A percentile compares a stretch with the other conserved stretches of the same genome.
Evolutionary conservation across 768 basidiomycete genomes (phyloP).

Genomic region (Lactarius indigo): DNA sequence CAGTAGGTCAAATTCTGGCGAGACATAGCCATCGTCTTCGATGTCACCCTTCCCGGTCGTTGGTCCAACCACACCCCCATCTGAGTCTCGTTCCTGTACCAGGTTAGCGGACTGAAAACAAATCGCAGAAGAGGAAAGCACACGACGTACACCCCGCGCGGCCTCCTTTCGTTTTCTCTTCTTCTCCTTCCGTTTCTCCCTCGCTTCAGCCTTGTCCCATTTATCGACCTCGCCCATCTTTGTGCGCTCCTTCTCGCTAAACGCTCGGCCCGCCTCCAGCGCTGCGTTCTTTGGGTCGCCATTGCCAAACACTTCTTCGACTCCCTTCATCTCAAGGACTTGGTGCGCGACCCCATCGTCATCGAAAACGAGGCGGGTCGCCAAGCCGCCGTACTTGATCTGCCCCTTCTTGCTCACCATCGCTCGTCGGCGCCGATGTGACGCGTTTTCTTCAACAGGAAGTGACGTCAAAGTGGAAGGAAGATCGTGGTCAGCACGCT

Average conservation of each 20-base stretch:
- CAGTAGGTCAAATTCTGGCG: conserved; percentile 63
- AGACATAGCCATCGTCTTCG: conserved; percentile 61
- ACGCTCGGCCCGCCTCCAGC: conserved; percentile 61
- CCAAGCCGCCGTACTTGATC: conserved; percentile 52
- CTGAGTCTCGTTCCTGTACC: conserved; percentile 21
- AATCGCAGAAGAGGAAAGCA: not conserved
- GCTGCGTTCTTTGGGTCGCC: conserved; percentile 57
- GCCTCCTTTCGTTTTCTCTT: conserved; percentile 87
- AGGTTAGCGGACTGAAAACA: not conserved
- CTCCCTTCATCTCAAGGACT: conserved; percentile 77
- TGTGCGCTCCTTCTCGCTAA: conserved; percentile 68
- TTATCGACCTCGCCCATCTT: conserved; percentile 70
- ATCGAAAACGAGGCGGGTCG: conserved; percentile 84
- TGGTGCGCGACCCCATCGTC: conserved; percentile 80
- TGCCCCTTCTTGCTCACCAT: conserved; percentile 71
- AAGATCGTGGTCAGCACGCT: conserved; percentile 84
- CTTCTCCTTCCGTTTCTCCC: conserved; percentile 86
- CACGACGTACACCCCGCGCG: conserved; percentile 39
- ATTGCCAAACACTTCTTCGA: conserved; percentile 59
- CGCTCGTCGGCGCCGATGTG: conserved; percentile 82
- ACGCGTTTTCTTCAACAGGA: conserved; percentile 49
- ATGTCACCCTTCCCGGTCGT: conserved; percentile 39
- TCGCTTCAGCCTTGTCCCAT: conserved; percentile 76
- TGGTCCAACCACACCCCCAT: conserved; percentile 30
- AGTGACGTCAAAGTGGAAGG: conserved; percentile 30